Base-by-base conservation (phyloP, 2,329 filamentous ascomycete species). In the Mariannaea elegans region DNA sequence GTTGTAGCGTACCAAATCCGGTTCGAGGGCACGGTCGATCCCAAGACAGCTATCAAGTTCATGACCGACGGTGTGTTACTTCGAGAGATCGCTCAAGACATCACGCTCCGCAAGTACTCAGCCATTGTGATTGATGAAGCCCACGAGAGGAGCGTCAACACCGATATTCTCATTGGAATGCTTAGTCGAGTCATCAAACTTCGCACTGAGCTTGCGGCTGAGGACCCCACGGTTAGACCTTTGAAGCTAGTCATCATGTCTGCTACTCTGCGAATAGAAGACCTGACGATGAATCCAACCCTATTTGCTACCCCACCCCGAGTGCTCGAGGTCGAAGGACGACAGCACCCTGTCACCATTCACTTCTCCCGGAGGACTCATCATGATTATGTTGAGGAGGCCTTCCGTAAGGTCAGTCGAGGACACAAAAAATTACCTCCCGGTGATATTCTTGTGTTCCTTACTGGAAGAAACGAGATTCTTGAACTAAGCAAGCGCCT, bases 201-300 rank as follows among this genome's bases (percentile, higher is more conserved):
- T 53, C 87, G 95, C 59, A 86, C 90, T 52, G 87, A 92, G 36
- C 84, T 97, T 78, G 86, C 87, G 7, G 80, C 85, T 61, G 90
- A 95, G 73, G 86, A 95, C 61, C 80, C 89, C 0, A 85, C 86
- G 1, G 79, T 91, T 24, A 90, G 88, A 65, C 93, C 94, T 0
- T 78, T 99, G 51, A 99, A 98, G 77, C 84, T 99, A 8, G 87
- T 99, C 60, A 97, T 99, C 77, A 99, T 99, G 96, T 98, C 94
- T 60, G 95, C 95, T 41, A 99, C 95, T 2, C 82, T 99, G 31
- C 85, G 93, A 59, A 92, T 98, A 44, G 91, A 93, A 12, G 94
- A 98, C 72, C 91, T 99, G 68, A 93, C 92, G 0, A 86, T 93
- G 72, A 98, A 99, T 71, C 80, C 86, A 8, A 88, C 84, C 14